phyloP scores from a whole-genome alignment of 2,329 filamentous ascomycete species.

The Tolypocladium endophyticum region DNA sequence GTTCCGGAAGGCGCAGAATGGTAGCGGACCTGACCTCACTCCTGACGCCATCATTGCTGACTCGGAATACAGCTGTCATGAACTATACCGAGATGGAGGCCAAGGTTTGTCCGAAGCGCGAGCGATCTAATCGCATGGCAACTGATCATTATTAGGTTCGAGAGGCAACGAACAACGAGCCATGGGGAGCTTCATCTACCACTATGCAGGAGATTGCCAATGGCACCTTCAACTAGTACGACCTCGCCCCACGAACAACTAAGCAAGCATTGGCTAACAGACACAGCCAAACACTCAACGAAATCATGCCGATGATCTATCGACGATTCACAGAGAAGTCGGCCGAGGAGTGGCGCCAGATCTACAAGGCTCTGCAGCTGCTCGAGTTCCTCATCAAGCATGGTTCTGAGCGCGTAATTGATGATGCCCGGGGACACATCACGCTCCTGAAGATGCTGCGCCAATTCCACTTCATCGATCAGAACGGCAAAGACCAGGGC shows the following conservation, averaged over 20 bases:
- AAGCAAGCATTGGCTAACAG: neutral
- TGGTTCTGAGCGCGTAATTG: slow-evolving; percentile 92
- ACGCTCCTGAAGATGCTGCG: slow-evolving; percentile 96
- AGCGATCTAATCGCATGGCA: slow-evolving; percentile 1
- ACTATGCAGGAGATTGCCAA: slow-evolving; percentile 98
- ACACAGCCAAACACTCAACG: slow-evolving; percentile 81
- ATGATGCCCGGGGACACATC: slow-evolving; percentile 90
- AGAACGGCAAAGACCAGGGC: slow-evolving; percentile 95
- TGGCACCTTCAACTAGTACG: slow-evolving; percentile 95
- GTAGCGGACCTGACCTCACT: slow-evolving; percentile 35
- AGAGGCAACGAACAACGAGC: slow-evolving; percentile 98
- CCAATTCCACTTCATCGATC: slow-evolving; percentile 94
- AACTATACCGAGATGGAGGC: slow-evolving; percentile 93
- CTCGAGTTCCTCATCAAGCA: slow-evolving; percentile 98
- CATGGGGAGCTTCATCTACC: slow-evolving; percentile 79
- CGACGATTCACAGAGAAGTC: slow-evolving; percentile 97
- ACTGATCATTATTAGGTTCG: slow-evolving; percentile 52
- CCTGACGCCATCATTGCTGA: slow-evolving; percentile 15
- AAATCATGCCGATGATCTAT: slow-evolving; percentile 99
- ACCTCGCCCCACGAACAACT: slow-evolving; percentile 5
- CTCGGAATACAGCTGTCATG: slow-evolving; percentile 65
- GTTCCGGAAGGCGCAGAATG: slow-evolving; percentile 94
- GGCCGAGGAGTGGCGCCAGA: slow-evolving; percentile 97
- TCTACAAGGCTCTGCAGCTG: slow-evolving; percentile 95
- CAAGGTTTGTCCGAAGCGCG: slow-evolving; percentile 34